Percentiles rank a stretch among this genome's conserved stretches.
These are phyloP conservation scores for Brasilioporus rufonigricans DNA, from an alignment of 768 basidiomycete species.

Conservation along the genomic window DNA sequence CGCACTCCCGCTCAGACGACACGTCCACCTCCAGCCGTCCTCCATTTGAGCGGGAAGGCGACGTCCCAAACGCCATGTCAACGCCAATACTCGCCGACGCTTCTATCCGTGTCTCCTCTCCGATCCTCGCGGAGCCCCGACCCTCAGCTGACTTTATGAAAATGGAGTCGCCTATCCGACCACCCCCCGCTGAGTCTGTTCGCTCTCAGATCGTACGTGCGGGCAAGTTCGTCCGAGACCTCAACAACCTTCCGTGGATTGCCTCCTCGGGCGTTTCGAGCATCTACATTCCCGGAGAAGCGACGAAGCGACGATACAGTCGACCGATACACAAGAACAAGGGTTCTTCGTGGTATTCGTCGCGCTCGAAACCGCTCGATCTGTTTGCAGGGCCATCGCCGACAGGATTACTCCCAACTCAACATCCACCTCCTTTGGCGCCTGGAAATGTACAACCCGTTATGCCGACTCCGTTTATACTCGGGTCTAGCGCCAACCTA, in stretches of 20 bases:
- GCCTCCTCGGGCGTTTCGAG: conserved; percentile 43
- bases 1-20: conserved; percentile 20
- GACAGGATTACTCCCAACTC: conserved; percentile 26
- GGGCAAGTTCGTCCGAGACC: conserved; percentile 35
- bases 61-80: conserved; percentile 29
- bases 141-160: conserved; percentile 48
- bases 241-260: conserved; percentile 48
- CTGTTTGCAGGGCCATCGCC: conserved; percentile 33
- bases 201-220: conserved; percentile 37
- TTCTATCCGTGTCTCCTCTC: conserved; percentile 31
- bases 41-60: conserved; percentile 21
- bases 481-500: conserved; percentile 31
- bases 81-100: conserved; percentile 28
- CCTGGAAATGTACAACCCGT: conserved; percentile 2
- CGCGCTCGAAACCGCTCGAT: conserved; percentile 28
- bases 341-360: conserved; percentile 27
- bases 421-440: conserved; percentile 4
- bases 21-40: conserved; percentile 25
- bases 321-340: conserved; percentile 26
- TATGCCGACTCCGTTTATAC: conserved; percentile 28
- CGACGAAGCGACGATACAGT: conserved; percentile 29
- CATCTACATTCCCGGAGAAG: conserved; percentile 45
- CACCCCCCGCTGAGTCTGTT: conserved; percentile 34
- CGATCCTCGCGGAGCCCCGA: conserved; percentile 40
- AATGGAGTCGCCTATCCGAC: conserved; percentile 44